Conservation (phyloP, 2,329 filamentous ascomycete species). For the Nannizzia gypsea region DNA sequence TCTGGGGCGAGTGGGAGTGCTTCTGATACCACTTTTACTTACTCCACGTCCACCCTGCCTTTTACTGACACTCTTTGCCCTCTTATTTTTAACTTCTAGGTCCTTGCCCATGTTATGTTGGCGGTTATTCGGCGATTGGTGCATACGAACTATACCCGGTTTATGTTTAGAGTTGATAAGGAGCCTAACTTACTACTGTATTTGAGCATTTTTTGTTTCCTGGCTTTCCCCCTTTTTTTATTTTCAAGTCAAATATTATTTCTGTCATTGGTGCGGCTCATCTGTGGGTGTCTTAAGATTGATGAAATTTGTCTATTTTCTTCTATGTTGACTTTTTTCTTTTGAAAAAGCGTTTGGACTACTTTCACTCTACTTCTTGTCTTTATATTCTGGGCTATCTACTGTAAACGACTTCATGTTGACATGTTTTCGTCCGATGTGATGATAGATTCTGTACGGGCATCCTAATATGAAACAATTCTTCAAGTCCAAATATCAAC, state of each 20-base stretch:
- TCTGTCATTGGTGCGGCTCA: not conserved
- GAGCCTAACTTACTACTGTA: not conserved
- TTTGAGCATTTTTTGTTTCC: conserved; percentile 3
- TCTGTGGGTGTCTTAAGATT: not conserved
- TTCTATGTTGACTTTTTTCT: not conserved
- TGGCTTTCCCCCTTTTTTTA: not conserved
- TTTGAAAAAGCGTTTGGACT: not conserved
- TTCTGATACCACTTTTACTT: conserved; percentile 26
- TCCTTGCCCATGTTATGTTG: not conserved
- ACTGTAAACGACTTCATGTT: not conserved
- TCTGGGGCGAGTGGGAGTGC: conserved; percentile 58
- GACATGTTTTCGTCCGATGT: not conserved
- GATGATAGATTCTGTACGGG: not conserved
- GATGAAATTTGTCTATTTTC: not conserved
- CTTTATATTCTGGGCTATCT: not conserved
- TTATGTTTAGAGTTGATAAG: conserved; percentile 3
- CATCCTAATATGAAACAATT: not conserved
- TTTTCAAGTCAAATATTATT: not conserved
- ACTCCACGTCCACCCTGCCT: not conserved
- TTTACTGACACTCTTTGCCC: not conserved
- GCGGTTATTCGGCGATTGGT: conserved; percentile 2
- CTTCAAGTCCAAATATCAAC: not conserved
- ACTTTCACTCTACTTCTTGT: not conserved
- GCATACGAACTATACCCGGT: conserved; percentile 7
- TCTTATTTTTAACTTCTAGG: conserved; percentile 3